Base-by-base conservation (phyloP, 352 stramenopile genomes). In the Stramenopiles sp. region DNA sequence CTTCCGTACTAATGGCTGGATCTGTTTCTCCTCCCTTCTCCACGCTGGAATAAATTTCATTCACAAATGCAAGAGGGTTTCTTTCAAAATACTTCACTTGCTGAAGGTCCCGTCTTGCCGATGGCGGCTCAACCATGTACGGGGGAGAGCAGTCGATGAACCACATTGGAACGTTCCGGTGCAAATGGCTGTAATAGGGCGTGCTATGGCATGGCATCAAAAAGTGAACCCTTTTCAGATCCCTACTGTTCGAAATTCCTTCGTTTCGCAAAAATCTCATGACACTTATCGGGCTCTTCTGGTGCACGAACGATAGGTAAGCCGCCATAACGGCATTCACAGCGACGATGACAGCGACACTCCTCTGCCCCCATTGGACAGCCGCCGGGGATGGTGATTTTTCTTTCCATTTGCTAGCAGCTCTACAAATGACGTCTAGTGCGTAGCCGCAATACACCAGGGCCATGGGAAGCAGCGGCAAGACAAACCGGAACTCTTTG, bases 401-500 rank as follows among this genome's bases (percentile, higher is more conserved):
- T 63, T 63, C 43, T 63, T 63, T n/a, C 43, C 43, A n/a, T n/a
- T 63, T 63, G 43, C 43, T 63, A n/a, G 18, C 84, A 82, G 37
- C 78, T 80, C 78, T 88, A 83, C n/a, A 90, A 79, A 73, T 89
- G 88, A 30, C 83, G 80, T n/a, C n/a, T 31, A 91, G 75, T 69
- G 83, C 90, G 49, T 88, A 88, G 1, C 84, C 87, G 73, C 83
- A 83, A 49, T 91, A 90, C 48, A 89, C 85, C 37, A 89, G 83
- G 1, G 83, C 81, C 4, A 84, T 82, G 1, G 86, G 84, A 0
- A 92, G 78, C 6, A 92, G 73, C 1, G 87, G 87, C 12, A 92
- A 77, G n/a, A 91, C 81, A 68, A 92, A 92, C 30, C 87, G 86
- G 32, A 91, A 89, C 63, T 92, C 87, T 89, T 92, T 92, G 76